Conservation (phyloP, 1,284 basidiomycete species). For the Cryptococcus sp. region DNA sequence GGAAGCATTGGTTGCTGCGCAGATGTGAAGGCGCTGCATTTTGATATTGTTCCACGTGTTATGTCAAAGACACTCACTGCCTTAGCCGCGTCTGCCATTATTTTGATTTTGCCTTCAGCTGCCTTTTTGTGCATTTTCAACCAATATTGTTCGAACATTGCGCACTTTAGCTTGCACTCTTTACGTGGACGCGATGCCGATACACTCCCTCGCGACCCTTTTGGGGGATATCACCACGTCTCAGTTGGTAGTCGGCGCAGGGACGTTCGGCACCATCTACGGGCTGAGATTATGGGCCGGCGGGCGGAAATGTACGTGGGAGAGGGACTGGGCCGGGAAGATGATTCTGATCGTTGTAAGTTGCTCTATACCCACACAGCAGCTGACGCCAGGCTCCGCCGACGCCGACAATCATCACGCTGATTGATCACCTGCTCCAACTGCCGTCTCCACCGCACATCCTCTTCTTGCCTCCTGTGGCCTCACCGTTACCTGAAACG, state of each 20-base stretch:
- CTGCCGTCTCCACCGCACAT: constrained; percentile 53
- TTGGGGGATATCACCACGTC: constrained; percentile 27
- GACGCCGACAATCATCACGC: constrained; percentile 42
- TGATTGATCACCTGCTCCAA: constrained; percentile 47
- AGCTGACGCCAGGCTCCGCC: constrained; percentile 41
- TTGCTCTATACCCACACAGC: background rate
- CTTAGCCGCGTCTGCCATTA: too few species aligned
- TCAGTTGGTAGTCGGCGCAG: constrained; percentile 23
- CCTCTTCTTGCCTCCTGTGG: constrained; percentile 48
- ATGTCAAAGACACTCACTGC: too few species aligned
- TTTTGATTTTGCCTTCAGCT: too few species aligned
- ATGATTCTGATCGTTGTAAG: constrained; percentile 51
- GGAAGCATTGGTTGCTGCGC: too few species aligned
- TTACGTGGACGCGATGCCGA: constrained; percentile 29
- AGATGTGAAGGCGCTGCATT: too few species aligned
- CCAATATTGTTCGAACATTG: too few species aligned
- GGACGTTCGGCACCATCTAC: constrained; percentile 24
- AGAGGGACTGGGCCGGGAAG: constrained; percentile 54
- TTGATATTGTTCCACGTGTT: too few species aligned
- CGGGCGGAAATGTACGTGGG: constrained; percentile 50
- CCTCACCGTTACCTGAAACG: constrained; percentile 44
- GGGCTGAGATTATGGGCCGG: constrained; percentile 38
- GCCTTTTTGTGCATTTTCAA: too few species aligned
- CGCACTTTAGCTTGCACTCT: too few species aligned
- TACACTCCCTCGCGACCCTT: constrained; percentile 30